phyloP scores from a whole-genome alignment of 2,329 filamentous ascomycete species.

The Didymella sp. region DNA sequence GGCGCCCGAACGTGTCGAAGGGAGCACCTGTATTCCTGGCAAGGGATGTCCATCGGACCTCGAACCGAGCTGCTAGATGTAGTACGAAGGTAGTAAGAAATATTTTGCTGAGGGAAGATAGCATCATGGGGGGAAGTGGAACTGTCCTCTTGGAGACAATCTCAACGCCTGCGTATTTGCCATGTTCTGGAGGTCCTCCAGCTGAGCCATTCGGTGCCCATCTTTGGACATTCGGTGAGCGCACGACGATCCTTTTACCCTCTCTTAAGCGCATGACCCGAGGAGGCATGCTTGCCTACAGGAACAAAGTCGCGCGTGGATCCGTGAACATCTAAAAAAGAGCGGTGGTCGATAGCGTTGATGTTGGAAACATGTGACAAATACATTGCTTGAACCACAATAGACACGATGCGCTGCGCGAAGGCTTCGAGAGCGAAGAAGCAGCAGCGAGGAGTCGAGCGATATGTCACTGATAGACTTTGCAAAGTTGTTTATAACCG shows the following conservation, averaged over 20 bases:
- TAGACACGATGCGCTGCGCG: conserved; percentile 5
- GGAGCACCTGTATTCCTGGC: neutral
- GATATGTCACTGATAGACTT: too few species aligned
- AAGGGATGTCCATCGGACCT: conserved; percentile 2
- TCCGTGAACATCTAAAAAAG: too few species aligned
- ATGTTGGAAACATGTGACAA: too few species aligned
- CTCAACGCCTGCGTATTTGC: neutral
- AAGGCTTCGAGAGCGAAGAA: too few species aligned
- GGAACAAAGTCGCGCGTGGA: too few species aligned
- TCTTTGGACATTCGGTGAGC: neutral
- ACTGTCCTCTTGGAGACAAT: neutral
- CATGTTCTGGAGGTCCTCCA: neutral
- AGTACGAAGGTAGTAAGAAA: neutral
- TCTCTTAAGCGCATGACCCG: neutral
- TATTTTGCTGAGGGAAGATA: neutral
- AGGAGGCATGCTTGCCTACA: neutral
- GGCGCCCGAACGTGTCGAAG: conserved; percentile 5
- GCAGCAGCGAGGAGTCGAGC: too few species aligned
- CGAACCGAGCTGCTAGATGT: neutral
- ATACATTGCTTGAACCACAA: conserved; percentile 10
- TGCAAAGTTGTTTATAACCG: too few species aligned
- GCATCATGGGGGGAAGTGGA: neutral
- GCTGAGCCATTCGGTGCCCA: neutral
- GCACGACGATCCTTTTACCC: neutral
- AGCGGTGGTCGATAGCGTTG: too few species aligned